phyloP scores from a whole-genome alignment of 2,329 filamentous ascomycete species.

The Fusarium sp. region DNA sequence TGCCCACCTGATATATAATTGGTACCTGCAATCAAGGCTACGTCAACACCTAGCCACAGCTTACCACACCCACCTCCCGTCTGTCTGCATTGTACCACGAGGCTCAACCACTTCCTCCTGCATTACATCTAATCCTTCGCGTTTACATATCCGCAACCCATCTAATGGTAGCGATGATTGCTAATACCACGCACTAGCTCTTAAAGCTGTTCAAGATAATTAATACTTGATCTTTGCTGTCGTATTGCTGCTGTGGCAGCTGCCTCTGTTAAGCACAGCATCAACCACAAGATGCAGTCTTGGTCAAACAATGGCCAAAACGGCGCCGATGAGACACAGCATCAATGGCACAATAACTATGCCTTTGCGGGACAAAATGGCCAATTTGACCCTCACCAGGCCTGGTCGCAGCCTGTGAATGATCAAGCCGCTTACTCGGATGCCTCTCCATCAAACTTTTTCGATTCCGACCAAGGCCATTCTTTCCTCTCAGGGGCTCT shows the following conservation, averaged over 20 bases:
- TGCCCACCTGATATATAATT: constrained; percentile 20
- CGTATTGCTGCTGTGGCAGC: constrained; percentile 38
- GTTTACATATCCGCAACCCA: constrained; percentile 32
- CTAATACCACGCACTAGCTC: constrained; percentile 48
- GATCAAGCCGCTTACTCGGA: constrained; percentile 50
- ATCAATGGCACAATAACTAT: constrained; percentile 52
- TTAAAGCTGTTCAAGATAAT: constrained; percentile 40
- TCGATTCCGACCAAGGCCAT: constrained; percentile 49
- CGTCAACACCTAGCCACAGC: constrained; percentile 32
- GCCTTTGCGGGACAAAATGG: constrained; percentile 48
- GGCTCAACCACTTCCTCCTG: constrained; percentile 22
- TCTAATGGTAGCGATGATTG: constrained; percentile 41
- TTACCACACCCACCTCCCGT: constrained; percentile 4
- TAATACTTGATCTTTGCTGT: constrained; percentile 38
- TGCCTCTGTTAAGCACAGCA: constrained; percentile 34
- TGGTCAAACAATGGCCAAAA: constrained; percentile 53
- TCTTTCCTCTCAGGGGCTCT: constrained; percentile 48
- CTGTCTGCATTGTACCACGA: constrained; percentile 10
- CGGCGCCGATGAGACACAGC: constrained; percentile 50
- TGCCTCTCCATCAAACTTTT: constrained; percentile 49
- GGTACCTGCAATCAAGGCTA: constrained; percentile 30
- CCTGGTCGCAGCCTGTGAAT: constrained; percentile 52
- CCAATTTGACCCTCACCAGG: constrained; percentile 53
- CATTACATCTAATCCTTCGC: constrained; percentile 28
- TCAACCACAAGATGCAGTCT: constrained; percentile 53